Conservation (phyloP, 108 stramenopile genomes). For the Skeletonema tropicum region DNA sequence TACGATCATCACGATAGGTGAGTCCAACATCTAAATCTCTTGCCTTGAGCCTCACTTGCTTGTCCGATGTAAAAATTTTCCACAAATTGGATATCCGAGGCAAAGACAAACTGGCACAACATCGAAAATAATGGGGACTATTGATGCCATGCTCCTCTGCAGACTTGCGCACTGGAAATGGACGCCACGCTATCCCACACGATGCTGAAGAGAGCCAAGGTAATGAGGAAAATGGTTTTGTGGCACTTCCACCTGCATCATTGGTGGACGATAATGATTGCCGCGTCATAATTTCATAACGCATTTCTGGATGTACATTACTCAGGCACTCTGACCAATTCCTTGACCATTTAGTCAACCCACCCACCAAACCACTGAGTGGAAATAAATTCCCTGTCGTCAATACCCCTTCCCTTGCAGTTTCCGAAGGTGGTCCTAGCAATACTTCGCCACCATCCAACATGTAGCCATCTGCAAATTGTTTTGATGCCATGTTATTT, state of each 20-base stretch:
- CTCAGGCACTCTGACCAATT: constrained; percentile 18
- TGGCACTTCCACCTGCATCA: constrained; percentile 18
- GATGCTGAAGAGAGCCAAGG: constrained; percentile 38
- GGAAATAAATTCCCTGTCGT: constrained; percentile 19
- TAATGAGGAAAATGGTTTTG: constrained; percentile 20
- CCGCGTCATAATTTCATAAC: constrained; percentile 23
- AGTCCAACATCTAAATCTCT: constrained; percentile 30
- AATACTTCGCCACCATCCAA: constrained; percentile 38
- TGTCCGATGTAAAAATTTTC: constrained; percentile 2
- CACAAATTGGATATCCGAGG: constrained; percentile 16
- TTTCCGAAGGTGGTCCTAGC: constrained; percentile 11
- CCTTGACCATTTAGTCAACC: background rate
- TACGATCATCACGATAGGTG: constrained; percentile 18
- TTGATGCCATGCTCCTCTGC: constrained; percentile 30
- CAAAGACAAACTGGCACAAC: constrained; percentile 11
- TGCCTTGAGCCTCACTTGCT: background rate
- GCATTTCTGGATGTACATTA: constrained; percentile 39
- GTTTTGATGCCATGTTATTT: constrained; percentile 1
- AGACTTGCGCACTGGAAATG: constrained; percentile 28
- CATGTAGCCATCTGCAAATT: constrained; percentile 38
- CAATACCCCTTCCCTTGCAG: background rate
- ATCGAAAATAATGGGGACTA: constrained; percentile 21
- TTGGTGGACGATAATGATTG: background rate
- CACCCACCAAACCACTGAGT: background rate
- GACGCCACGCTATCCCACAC: constrained; percentile 32